A percentile compares a stretch with the other conserved stretches of the same genome.
phyloP scores from a whole-genome alignment of 345 rosid species.

The Pugionium cornutum region DNA sequence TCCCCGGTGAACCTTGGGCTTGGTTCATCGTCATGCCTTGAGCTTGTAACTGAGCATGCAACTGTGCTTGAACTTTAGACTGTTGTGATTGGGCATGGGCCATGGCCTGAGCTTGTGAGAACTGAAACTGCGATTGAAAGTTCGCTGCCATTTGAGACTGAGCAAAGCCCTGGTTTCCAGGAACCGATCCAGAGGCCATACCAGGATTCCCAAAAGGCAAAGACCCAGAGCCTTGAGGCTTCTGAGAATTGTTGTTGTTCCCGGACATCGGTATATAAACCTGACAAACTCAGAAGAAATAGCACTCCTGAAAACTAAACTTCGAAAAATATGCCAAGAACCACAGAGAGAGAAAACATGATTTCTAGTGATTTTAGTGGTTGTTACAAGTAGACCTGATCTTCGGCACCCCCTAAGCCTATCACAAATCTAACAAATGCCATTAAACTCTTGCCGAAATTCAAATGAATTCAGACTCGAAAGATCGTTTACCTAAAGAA shows the following conservation, averaged over 20 bases:
- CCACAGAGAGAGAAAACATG: not conserved
- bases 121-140: conserved; percentile 69
- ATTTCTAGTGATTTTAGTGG: not conserved
- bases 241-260: conserved; percentile 61
- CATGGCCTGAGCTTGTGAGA: conserved; percentile 65
- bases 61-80: conserved; percentile 64
- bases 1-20: conserved; percentile 49
- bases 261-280: conserved; percentile 48
- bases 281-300: conserved; percentile 5
- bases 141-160: conserved; percentile 55
- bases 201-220: conserved; percentile 83
- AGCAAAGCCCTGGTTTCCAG: conserved; percentile 57
- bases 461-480: not conserved
- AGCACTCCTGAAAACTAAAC: conserved; percentile 18
- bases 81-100: conserved; percentile 68
- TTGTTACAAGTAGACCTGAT: not conserved
- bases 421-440: not conserved
- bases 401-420: not conserved
- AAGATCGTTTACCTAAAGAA: conserved; percentile 16
- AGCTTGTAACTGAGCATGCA: conserved; percentile 82
- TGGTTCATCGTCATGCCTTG: conserved; percentile 64
- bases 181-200: conserved; percentile 56
- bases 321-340: conserved; percentile 3
- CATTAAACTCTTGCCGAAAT: not conserved
- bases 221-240: conserved; percentile 61